Evolutionary conservation across 2,329 filamentous ascomycete genomes (phyloP).

Genomic region (Chrysosporium queenslandicum): DNA sequence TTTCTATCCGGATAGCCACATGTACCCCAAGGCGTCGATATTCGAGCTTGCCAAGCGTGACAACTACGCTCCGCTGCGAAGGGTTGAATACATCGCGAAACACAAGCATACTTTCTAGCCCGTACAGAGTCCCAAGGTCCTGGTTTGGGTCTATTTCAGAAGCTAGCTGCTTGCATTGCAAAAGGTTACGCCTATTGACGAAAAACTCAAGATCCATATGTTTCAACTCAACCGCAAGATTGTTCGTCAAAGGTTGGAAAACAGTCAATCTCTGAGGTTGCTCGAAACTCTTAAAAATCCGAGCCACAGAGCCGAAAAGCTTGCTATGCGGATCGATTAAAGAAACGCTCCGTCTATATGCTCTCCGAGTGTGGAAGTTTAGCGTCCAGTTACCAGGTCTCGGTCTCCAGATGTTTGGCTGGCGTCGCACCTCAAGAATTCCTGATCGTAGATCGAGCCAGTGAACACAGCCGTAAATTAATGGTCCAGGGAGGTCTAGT

Average conservation of each 20-base stretch:
- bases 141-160: constrained; percentile 49
- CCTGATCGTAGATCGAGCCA: constrained; percentile 46
- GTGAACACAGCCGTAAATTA: constrained; percentile 48
- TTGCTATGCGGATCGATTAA: constrained; percentile 35
- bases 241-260: constrained; percentile 32
- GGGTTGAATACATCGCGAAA: constrained; percentile 35
- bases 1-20: constrained; percentile 33
- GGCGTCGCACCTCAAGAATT: constrained; percentile 45
- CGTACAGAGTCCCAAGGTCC: constrained; percentile 51
- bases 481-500: constrained; percentile 42
- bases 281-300: constrained; percentile 46
- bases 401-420: constrained; percentile 33
- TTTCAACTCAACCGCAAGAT: constrained; percentile 42
- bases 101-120: constrained; percentile 50
- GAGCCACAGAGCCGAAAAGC: constrained; percentile 25
- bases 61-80: constrained; percentile 43
- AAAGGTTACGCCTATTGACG: constrained; percentile 36
- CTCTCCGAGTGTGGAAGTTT: constrained; percentile 23
- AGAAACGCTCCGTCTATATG: constrained; percentile 20
- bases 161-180: constrained; percentile 43
- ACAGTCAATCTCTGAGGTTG: constrained; percentile 35
- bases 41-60: constrained; percentile 39
- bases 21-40: constrained; percentile 34
- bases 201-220: constrained; percentile 46
- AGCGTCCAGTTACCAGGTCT: constrained; percentile 36